A percentile compares a stretch with the other conserved stretches of the same genome.
Evolutionary conservation across 129 eudicot species (phyloP).

Genomic region (Artemisia tridentata): DNA sequence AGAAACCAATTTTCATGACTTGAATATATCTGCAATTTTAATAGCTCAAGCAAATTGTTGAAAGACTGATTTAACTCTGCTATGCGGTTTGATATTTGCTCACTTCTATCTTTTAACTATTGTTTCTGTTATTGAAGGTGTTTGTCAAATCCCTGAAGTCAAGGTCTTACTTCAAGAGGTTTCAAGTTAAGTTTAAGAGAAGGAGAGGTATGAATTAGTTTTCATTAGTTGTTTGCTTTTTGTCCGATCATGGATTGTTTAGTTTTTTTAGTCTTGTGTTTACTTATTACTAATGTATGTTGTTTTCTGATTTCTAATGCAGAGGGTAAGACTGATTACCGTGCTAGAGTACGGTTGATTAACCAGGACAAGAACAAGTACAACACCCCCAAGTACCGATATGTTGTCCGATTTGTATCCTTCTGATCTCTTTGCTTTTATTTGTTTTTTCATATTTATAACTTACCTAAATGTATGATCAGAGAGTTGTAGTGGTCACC

Average conservation of each 20-base stretch:
- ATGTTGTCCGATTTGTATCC: slow-evolving; percentile 94
- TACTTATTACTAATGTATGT: not conserved
- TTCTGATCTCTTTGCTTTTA: not conserved
- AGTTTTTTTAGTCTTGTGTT: not conserved
- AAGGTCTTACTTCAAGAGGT: slow-evolving; percentile 73
- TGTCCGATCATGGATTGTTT: not conserved
- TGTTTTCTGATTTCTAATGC: not conserved
- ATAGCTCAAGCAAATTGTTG: too few species aligned
- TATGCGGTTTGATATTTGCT: too few species aligned
- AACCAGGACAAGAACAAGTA: slow-evolving; percentile 94
- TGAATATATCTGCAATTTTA: too few species aligned
- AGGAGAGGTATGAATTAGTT: slow-evolving; percentile 56
- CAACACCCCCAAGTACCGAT: slow-evolving; percentile 86
- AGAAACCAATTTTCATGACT: too few species aligned
- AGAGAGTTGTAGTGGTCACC: too few species aligned
- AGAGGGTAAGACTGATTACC: slow-evolving; percentile 97
- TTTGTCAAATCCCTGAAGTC: slow-evolving; percentile 53
- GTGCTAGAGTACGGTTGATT: slow-evolving; percentile 82
- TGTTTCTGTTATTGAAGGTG: slow-evolving; percentile 20
- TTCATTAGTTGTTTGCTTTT: not conserved
- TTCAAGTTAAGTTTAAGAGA: slow-evolving; percentile 86
- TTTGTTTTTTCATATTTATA: not conserved
- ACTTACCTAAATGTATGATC: too few species aligned
- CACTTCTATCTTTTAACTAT: not conserved
- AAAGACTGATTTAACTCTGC: too few species aligned